Base-by-base conservation (phyloP, 352 stramenopile genomes). In the Phytophthora boehmeriae region DNA sequence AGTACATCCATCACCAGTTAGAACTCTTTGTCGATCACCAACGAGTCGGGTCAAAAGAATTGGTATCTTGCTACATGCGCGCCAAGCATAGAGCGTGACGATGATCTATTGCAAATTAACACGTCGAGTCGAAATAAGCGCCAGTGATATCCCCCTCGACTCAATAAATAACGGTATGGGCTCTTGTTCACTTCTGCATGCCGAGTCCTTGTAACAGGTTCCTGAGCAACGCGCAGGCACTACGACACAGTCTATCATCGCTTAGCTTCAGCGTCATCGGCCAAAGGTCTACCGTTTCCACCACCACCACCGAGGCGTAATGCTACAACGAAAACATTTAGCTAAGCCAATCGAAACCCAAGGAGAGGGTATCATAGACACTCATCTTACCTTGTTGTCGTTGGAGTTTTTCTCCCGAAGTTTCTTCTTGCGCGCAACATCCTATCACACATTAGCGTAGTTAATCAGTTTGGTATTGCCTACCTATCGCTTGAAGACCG, bases 361-460 rank as follows among this genome's bases (percentile, higher is more conserved):
- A 22, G 19, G n/a, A 2, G 39, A 27, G 13, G 19, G 39, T 27
- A 46, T 22, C 39, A 4, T 27, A 14, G 4, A 27, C 8, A 35
- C 32, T 35, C 10, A 39, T 17, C 39, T 36, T 30, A 86, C 79
- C 83, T 73, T 89, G 77, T 62, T 79, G 71, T 42, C 80, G 79
- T 60, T 89, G 67, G 20, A 76, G 63, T 52, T 91, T 92, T 90
- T 90, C 43, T 86, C 75, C 16, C 83, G 85, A 56, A 88, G 74
- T 50, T 87, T 90, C 46, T 78, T 83, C 68, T 91, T 91, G 2
- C 80, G 73, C 44, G 86, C 75, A 44, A 86, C 45, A 44, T 92
- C 83, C 83, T 92, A 48, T 22, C 22, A 35, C 10, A 35, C 17
- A 35, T 4, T 44, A 22, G 45, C 41, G 20, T 9, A 55, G 0